A percentile compares a stretch with the other conserved stretches of the same genome.
Conservation (phyloP, 768 basidiomycete species). For the Termitomyces sp. region DNA sequence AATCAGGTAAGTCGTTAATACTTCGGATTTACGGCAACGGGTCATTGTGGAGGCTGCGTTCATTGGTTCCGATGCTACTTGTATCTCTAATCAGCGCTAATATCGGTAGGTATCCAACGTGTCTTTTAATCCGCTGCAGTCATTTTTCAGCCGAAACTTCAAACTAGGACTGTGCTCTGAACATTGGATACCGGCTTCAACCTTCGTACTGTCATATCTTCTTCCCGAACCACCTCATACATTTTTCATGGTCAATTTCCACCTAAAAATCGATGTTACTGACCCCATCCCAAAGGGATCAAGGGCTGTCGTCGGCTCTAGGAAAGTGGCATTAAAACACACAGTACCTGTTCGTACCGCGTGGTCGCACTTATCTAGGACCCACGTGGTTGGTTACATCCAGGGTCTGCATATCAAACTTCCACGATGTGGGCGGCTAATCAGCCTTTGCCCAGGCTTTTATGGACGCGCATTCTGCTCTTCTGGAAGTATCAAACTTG, state of each 20-base stretch:
- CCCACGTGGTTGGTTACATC: neutral
- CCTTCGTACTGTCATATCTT: constrained; percentile 54
- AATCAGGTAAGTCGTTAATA: constrained; percentile 35
- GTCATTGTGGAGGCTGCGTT: constrained; percentile 40
- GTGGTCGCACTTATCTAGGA: neutral
- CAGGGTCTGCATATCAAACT: constrained; percentile 41
- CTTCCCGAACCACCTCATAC: constrained; percentile 45
- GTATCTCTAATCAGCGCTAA: too few relatives aligned
- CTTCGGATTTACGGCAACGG: neutral
- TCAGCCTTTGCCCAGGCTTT: constrained; percentile 49
- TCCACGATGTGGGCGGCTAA: constrained; percentile 46
- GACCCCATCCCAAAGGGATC: constrained; percentile 38
- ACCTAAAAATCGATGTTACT: constrained; percentile 27
- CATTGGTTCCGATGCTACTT: constrained; percentile 45
- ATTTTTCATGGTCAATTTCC: constrained; percentile 17
- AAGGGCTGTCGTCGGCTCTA: constrained; percentile 41
- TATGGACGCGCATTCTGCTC: constrained; percentile 56
- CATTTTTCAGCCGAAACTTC: too few relatives aligned
- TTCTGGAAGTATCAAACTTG: constrained; percentile 60
- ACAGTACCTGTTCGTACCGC: constrained; percentile 45
- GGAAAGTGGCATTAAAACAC: constrained; percentile 55
- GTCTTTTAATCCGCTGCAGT: too few relatives aligned
- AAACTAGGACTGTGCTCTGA: neutral
- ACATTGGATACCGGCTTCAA: constrained; percentile 42
- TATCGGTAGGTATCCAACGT: too few relatives aligned